These are phyloP conservation scores for Bipolaris victoriae DNA, from an alignment of 2,329 filamentous ascomycete species.

Conservation along the genomic window DNA sequence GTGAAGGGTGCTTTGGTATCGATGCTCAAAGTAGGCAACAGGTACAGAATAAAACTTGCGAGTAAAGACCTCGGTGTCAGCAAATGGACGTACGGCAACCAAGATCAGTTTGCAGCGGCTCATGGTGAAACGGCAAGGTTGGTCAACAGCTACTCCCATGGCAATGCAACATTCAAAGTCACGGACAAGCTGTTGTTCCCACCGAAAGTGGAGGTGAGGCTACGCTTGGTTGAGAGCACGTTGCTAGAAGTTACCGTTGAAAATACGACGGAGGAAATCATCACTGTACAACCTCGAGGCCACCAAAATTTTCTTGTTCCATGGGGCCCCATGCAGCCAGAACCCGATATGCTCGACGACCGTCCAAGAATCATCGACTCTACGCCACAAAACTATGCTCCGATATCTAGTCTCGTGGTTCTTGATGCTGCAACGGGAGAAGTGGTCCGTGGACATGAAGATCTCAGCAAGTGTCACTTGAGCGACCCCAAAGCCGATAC, in stretches of 20 bases:
- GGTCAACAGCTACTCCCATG: slow-evolving; percentile 4
- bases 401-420: not conserved
- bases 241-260: not conserved
- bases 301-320: slow-evolving; percentile 2
- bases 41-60: not conserved
- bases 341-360: not conserved
- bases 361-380: not conserved
- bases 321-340: slow-evolving; percentile 3
- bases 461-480: not conserved
- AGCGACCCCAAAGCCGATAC: not conserved
- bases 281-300: slow-evolving; percentile 5
- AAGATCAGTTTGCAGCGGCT: not conserved
- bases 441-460: not conserved
- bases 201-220: not conserved
- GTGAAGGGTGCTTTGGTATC: not conserved
- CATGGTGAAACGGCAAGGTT: not conserved
- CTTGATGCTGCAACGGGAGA: not conserved
- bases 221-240: not conserved
- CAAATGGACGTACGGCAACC: not conserved
- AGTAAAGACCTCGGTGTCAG: slow-evolving; percentile 1
- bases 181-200: not conserved
- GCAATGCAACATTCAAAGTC: slow-evolving; percentile 1
- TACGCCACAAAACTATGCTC: not conserved
- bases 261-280: not conserved
- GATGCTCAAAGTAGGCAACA: not conserved